Evolutionary conservation across 768 basidiomycete genomes (phyloP).

Genomic region (Tricholoma furcatifolium): DNA sequence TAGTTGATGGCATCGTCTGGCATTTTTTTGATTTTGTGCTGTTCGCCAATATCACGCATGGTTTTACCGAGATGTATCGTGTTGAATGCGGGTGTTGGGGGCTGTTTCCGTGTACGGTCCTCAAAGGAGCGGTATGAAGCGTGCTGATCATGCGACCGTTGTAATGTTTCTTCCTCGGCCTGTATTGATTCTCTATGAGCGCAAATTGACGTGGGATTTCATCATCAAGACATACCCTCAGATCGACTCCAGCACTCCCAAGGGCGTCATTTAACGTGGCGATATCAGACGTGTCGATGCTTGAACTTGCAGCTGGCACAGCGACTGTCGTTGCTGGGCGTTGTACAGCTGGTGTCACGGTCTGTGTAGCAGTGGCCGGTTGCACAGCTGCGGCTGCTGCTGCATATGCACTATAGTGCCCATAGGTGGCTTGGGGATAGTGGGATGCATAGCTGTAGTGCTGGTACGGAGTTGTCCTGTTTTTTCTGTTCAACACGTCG

Average conservation of each 20-base stretch:
- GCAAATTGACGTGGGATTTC: not conserved
- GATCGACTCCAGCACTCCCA: conserved; percentile 84
- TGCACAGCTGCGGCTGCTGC: conserved; percentile 29
- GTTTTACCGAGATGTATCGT: conserved; percentile 59
- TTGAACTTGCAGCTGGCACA: conserved; percentile 24
- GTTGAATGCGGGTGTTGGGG: conserved; percentile 67
- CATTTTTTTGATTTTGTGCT: conserved; percentile 65
- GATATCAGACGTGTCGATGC: conserved; percentile 67
- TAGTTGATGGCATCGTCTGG: conserved; percentile 77
- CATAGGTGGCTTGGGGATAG: conserved; percentile 43
- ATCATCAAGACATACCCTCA: conserved; percentile 50
- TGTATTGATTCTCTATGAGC: conserved; percentile 25
- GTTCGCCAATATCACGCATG: conserved; percentile 64
- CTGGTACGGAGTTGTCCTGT: conserved; percentile 47
- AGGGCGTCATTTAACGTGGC: conserved; percentile 82
- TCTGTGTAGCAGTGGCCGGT: conserved; percentile 22
- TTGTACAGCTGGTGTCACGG: conserved; percentile 21
- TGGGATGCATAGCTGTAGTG: conserved; percentile 48
- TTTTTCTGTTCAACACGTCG: conserved; percentile 18
- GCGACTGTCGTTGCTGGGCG: conserved; percentile 13
- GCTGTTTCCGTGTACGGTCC: conserved; percentile 80
- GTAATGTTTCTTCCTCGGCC: conserved; percentile 86
- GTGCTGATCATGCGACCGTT: conserved; percentile 62
- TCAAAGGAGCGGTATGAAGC: conserved; percentile 65
- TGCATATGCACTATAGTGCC: conserved; percentile 46